Base-by-base conservation (phyloP, 2,329 filamentous ascomycete species). In the Paraphaeosphaeria minitans region DNA sequence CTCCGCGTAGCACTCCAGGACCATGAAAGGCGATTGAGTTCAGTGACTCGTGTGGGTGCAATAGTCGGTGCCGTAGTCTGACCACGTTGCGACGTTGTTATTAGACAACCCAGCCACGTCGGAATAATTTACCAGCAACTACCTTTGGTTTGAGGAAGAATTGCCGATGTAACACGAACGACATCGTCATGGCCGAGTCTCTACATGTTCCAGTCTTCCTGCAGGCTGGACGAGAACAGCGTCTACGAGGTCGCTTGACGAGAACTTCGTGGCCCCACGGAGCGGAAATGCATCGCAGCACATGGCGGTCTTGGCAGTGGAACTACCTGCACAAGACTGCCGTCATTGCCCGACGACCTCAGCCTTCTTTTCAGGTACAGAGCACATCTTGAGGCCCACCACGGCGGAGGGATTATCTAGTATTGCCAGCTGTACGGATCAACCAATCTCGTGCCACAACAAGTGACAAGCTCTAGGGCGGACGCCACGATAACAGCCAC, bases 331-430 rank as follows among this genome's bases (percentile, higher is more conserved):
- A 33, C 37, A 6, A 27, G 3, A 8, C n/a, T 43, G 50, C 50
- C 50, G 50, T 43, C 37, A 31, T 42, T 42, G 24, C 39, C 51
- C 29, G 48, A 16, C 31, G 16, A 4, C 29, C 31, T 53, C 51
- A 53, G 51, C 51, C 51, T 19, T 45, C 29, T 53, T 53, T 53
- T 53, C 51, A 53, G 51, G 51, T 46, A 53, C 51, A 24, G 7
- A 24, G 7, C 19, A 35, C 4, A 12, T 16, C 13, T 22, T 14
- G 51, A 53, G 51, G 39, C 51, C 41, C 51, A 46, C 29, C 12
- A 35, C 12, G 14, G 33, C 27, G 16, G 24, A 16, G 39, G 19
- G 14, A 35, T 35, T 46, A 14, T n/a, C n/a, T n/a, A n/a, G n/a
- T n/a, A n/a, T 16, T n/a, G 41, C 39, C 35, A n/a, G 13, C 42